phyloP scores from a whole-genome alignment of 1,139 yeast species.

The Diutina sp. region DNA sequence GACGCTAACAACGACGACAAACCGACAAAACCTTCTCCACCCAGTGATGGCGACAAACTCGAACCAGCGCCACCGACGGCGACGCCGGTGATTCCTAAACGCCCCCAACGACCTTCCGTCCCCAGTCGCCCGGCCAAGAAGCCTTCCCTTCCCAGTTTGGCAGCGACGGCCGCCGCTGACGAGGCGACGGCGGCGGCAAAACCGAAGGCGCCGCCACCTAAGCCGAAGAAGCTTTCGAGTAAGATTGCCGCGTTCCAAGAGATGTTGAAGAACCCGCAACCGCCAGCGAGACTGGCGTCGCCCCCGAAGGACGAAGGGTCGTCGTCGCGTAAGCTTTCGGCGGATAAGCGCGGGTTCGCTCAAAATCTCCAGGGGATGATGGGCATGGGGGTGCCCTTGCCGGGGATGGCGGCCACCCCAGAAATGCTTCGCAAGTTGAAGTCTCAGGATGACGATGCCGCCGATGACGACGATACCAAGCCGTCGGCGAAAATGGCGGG shows the following conservation, averaged over 20 bases:
- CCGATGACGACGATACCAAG: conserved; percentile 6
- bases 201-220: conserved; percentile 43
- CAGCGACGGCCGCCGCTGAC: neutral
- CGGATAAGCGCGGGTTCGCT: conserved; percentile 34
- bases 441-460: conserved; percentile 3
- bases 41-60: neutral
- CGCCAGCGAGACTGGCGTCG: conserved; percentile 6
- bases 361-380: conserved; percentile 45
- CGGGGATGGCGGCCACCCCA: conserved; percentile 42
- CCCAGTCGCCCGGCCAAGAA: neutral
- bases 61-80: neutral
- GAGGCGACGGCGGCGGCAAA: neutral
- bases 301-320: conserved; percentile 5
- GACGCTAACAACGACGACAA: no score
- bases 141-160: neutral
- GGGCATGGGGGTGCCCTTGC: conserved; percentile 42
- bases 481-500: conserved; percentile 5
- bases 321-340: conserved; percentile 13
- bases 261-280: conserved; percentile 31
- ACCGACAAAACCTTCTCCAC: neutral
- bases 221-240: conserved; percentile 65
- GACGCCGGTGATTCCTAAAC: neutral
- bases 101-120: neutral
- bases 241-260: conserved; percentile 73
- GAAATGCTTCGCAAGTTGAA: conserved; percentile 12